Evolutionary conservation across 768 basidiomycete species (phyloP), one percentile per base, ranked within the genome.

Genomic region (Rhizopogon roseolus): DNA sequence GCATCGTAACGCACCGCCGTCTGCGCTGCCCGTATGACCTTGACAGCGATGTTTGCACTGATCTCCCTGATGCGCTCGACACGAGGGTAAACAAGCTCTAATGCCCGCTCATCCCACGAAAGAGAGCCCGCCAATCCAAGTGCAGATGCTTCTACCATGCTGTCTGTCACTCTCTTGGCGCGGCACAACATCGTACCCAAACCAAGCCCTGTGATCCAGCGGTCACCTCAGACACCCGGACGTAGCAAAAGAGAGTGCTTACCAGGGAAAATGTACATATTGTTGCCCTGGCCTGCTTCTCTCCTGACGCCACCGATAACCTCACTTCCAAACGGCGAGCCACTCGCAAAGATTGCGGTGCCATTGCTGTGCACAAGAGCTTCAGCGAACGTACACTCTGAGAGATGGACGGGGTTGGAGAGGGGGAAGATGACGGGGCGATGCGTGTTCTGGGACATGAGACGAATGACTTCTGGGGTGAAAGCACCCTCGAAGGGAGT

Each of bases 401-500:
- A 87, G 45, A 90, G 76, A n/a, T 77, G 76, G 53, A 88, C 81
- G 41, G 94, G 94, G 74, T 96, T 97, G 22, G 90, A 92, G 9
- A 96, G 81, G 32, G 94, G 90, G 79, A 96, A 96, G 66, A 96
- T 81, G 73, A 96, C 93, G 22, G 94, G 94, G 16, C 84, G 81
- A 4, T 81, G 74, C 69, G 94, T 96, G 62, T 88, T 77, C 28
- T 79, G 77, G 16, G 86, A 81, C 93, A 97, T 93, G 1, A 79
- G 72, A 57, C 81, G 73, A 46, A 96, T 81, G 49, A 90, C 85
- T 14, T 79, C 75, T 40, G 83, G 73, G 46, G 74, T 80, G 73
- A 96, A 97, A 1, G 92, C 88, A 32, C 84, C 85, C 81, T 82
- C 54, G 1, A 48, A 53, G 40, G 32, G 39, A 42, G 34, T 52